A percentile compares a stretch with the other conserved stretches of the same genome.
Conservation (phyloP, 139 green algal genomes). For the Eudorina sp. region DNA sequence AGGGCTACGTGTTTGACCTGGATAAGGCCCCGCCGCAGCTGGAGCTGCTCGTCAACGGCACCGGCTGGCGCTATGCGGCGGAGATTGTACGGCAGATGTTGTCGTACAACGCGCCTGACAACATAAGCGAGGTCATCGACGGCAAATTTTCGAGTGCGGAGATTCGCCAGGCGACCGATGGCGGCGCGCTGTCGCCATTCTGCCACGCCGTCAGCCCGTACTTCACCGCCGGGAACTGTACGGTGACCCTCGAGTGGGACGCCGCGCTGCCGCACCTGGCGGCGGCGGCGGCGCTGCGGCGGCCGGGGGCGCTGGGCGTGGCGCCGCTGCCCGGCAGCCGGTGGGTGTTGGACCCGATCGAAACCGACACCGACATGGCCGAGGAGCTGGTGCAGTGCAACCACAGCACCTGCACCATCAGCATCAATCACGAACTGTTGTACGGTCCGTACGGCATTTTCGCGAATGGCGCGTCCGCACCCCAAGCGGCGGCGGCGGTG, state of each 20-base stretch:
- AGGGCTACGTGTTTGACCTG: constrained; percentile 11
- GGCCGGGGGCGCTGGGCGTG: not conserved
- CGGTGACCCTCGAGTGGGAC: constrained; percentile 10
- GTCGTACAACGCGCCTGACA: constrained; percentile 2
- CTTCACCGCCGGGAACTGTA: not conserved
- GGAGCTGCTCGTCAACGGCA: not conserved
- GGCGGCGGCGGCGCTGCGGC: too few relatives aligned
- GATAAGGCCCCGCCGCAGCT: not conserved
- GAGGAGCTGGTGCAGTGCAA: not conserved
- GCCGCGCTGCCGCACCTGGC: too few relatives aligned
- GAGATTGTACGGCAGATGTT: not conserved
- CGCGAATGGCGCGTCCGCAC: too few relatives aligned
- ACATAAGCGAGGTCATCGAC: not conserved
- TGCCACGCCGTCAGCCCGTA: not conserved
- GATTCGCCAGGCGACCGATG: too few relatives aligned
- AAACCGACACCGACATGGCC: too few relatives aligned
- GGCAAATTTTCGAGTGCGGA: too few relatives aligned
- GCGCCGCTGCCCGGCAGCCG: constrained; percentile 24
- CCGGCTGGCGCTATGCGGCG: constrained; percentile 4
- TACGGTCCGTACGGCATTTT: not conserved
- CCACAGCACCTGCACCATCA: not conserved
- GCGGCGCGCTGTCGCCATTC: too few relatives aligned
- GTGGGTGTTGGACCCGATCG: not conserved
- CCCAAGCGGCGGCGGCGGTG: not conserved
- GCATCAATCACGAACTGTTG: constrained; percentile 5